Evolutionary conservation across 1,284 basidiomycete genomes (phyloP), one percentile per base, ranked within the genome.

Genomic region (Leccinum fuscescens): DNA sequence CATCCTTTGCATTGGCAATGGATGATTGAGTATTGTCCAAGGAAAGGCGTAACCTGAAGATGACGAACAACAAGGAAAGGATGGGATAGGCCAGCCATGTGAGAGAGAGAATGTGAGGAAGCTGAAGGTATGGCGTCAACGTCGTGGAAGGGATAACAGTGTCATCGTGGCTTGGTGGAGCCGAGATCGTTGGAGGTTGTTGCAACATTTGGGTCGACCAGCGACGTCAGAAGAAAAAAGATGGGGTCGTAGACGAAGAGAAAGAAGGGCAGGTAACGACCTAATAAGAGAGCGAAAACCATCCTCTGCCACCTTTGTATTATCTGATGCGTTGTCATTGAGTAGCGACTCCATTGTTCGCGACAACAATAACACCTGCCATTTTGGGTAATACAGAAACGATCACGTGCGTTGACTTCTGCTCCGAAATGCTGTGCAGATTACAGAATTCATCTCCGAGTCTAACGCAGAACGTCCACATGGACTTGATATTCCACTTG

Each of bases 51-150:
- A 97, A 81, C 55, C 93, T 83, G 67, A 93, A 92, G 33, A 88
- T 89, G 70, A 96, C 86, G 70, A 97, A 93, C 64, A 95, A 73
- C 61, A 97, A 85, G 9, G 94, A 94, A 39, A 96, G 78, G 29
- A 96, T 85, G 33, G 90, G 90, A 69, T 90, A 91, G 22, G 90
- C 90, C 31, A 92, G 88, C 85, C 93, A 91, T 66, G 92, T 84
- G 22, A 96, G 84, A 24, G 91, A 90, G 51, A 96, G 83, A 46
- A 94, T 82, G 64, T 96, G 88, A 24, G 85, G 81, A 12, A 96
- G 87, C 60, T 89, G 83, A 42, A 97, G 87, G 74, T 93, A 96
- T 7, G 94, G 92, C 61, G 80, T 86, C 62, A 93, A 84, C 39
- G 81, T 80, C 20, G 83, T 82, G 64, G 75, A 74, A 62, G 70